Conservation (phyloP, 2,329 filamentous ascomycete genomes). For the Aspergillus sp. region DNA sequence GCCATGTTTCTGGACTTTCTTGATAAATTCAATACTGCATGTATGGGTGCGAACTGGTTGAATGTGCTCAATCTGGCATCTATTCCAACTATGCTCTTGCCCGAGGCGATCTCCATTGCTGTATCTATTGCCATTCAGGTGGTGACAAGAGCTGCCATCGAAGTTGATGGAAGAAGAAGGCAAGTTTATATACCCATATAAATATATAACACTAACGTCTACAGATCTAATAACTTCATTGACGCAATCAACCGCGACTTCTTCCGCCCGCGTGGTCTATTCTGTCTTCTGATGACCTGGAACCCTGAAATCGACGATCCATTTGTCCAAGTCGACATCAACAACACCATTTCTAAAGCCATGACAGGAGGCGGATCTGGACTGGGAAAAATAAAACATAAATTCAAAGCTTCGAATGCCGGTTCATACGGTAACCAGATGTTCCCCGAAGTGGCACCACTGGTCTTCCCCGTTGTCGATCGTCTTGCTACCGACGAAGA, state of each 20-base stretch:
- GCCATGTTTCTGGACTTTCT: conserved; percentile 34
- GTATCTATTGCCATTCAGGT: conserved; percentile 43
- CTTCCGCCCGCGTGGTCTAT: conserved; percentile 54
- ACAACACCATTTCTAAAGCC: conserved; percentile 31
- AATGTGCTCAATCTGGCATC: conserved; percentile 38
- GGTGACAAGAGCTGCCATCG: conserved; percentile 37
- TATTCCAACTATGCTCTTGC: conserved; percentile 32
- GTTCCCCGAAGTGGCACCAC: conserved; percentile 43
- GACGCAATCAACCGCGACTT: conserved; percentile 53
- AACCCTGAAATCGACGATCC: conserved; percentile 36
- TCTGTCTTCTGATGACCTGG: conserved; percentile 52
- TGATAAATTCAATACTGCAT: conserved; percentile 32
- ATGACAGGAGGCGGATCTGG: conserved; percentile 12
- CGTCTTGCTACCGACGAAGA: conserved; percentile 9
- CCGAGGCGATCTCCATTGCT: conserved; percentile 37
- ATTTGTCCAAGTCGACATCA: conserved; percentile 27
- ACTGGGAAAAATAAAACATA: conserved; percentile 23
- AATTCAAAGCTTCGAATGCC: conserved; percentile 33
- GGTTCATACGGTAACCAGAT: conserved; percentile 35
- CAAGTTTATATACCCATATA: too few species aligned
- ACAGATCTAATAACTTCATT: conserved; percentile 48
- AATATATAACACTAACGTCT: too few species aligned
- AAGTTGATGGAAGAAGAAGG: conserved; percentile 30
- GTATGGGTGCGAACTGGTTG: conserved; percentile 34
- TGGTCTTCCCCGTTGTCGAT: conserved; percentile 47